Conservation (phyloP, 2,329 filamentous ascomycete genomes). For the Aspergillus sojae region DNA sequence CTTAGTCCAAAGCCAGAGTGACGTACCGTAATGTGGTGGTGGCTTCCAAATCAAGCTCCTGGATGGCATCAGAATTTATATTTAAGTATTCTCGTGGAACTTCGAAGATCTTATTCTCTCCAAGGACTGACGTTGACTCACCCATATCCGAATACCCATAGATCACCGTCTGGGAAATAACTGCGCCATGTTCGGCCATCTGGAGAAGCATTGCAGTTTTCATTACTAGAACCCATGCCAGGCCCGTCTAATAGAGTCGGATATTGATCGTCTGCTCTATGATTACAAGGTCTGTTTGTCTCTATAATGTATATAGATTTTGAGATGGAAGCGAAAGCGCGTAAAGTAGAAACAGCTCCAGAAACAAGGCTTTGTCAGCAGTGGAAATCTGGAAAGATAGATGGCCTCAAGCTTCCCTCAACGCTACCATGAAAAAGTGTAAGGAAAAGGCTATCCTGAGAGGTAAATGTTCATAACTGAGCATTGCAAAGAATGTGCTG, state of each 20-base stretch:
- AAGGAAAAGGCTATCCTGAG: background rate
- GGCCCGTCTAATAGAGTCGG: background rate
- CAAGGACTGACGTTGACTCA: conserved; percentile 47
- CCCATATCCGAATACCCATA: conserved; percentile 99
- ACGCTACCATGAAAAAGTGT: background rate
- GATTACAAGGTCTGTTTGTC: background rate
- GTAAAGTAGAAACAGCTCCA: too few relatives aligned
- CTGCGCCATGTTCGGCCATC: conserved; percentile 46
- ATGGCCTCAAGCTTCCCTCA: background rate
- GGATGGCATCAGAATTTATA: too few relatives aligned
- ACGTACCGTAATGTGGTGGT: conserved; percentile 86
- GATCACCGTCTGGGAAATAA: conserved; percentile 61
- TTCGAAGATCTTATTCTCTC: background rate
- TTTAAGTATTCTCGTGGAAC: background rate
- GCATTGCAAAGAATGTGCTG: background rate
- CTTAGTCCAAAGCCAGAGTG: background rate
- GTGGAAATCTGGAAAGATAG: background rate
- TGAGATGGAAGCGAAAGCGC: background rate
- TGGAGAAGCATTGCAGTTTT: conserved; percentile 27
- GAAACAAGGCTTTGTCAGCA: background rate
- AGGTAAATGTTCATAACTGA: background rate
- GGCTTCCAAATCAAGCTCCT: conserved; percentile 95
- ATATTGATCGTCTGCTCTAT: background rate
- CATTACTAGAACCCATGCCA: conserved; percentile 10
- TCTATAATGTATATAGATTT: conserved; percentile 1